These are phyloP conservation scores for Ustilago xerochloae DNA, from an alignment of 1,284 basidiomycete genomes.

Conservation along the genomic window DNA sequence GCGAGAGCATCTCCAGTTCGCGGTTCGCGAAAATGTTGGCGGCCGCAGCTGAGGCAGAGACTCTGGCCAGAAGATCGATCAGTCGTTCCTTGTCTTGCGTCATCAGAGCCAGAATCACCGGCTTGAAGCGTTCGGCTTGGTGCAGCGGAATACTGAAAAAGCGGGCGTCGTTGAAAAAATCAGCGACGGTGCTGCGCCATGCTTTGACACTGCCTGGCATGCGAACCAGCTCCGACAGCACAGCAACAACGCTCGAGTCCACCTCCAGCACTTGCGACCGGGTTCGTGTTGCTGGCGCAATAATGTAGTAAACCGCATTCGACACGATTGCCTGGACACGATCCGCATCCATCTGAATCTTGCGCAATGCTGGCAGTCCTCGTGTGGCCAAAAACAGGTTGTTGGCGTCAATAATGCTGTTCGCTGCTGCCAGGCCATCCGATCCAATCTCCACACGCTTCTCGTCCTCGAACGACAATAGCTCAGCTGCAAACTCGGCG, in stretches of 20 bases:
- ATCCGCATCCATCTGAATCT: slow-evolving; percentile 86
- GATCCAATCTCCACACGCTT: slow-evolving; percentile 1
- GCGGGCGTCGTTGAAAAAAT: slow-evolving; percentile 84
- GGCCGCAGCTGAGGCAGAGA: slow-evolving; percentile 75
- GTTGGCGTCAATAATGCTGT: slow-evolving; percentile 71
- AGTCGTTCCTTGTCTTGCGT: slow-evolving; percentile 88
- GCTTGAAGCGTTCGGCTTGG: slow-evolving; percentile 77
- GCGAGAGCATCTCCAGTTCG: slow-evolving; percentile 88
- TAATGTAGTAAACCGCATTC: slow-evolving; percentile 86
- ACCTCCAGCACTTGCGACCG: slow-evolving; percentile 66
- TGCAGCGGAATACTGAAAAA: slow-evolving; percentile 81
- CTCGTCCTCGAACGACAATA: slow-evolving; percentile 12
- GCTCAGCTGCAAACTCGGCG: slow-evolving; percentile 26
- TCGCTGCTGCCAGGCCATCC: neutral
- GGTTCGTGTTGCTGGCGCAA: slow-evolving; percentile 81
- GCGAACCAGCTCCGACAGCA: slow-evolving; percentile 78
- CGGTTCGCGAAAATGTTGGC: slow-evolving; percentile 96
- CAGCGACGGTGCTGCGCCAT: slow-evolving; percentile 83
- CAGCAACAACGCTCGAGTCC: slow-evolving; percentile 73
- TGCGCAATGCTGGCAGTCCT: slow-evolving; percentile 81
- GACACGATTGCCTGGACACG: slow-evolving; percentile 81
- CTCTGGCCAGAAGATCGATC: slow-evolving; percentile 76
- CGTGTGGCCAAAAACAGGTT: slow-evolving; percentile 78
- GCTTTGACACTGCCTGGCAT: slow-evolving; percentile 83
- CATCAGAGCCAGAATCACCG: slow-evolving; percentile 82